phyloP scores from a whole-genome alignment of 495 filamentous ascomycete genomes.

The Alectoria sarmentosa region DNA sequence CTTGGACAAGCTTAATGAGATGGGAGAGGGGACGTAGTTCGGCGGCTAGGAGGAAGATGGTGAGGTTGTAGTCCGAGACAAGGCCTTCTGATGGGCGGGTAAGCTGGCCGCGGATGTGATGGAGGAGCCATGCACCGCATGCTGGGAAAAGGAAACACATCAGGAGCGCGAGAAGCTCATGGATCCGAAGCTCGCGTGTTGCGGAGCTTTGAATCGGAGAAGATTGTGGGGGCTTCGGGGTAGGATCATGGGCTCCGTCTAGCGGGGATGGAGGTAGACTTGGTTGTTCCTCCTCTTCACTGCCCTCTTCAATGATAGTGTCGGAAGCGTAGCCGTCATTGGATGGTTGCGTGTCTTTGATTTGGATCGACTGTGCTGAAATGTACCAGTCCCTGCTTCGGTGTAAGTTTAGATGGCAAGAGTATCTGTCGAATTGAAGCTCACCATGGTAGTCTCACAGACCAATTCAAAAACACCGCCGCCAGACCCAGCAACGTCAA shows the following conservation, averaged over 20 bases:
- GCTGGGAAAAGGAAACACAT: conserved; percentile 76
- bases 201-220: conserved; percentile 23
- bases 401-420: neutral
- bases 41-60: conserved; percentile 85
- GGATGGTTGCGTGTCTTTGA: conserved; percentile 32
- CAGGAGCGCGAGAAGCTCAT: conserved; percentile 66
- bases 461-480: conserved; percentile 89
- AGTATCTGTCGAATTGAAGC: neutral
- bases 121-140: conserved; percentile 70
- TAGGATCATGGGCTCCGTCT: conserved; percentile 14
- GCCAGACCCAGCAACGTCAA: conserved; percentile 70
- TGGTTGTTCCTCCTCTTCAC: conserved; percentile 39
- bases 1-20: conserved; percentile 69
- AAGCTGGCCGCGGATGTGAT: conserved; percentile 65
- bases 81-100: conserved; percentile 78
- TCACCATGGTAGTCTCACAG: conserved; percentile 82
- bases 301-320: conserved; percentile 42
- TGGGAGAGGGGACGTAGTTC: conserved; percentile 78
- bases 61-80: conserved; percentile 86
- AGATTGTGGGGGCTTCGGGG: conserved; percentile 16
- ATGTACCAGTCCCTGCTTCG: conserved; percentile 80
- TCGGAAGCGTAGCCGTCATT: conserved; percentile 29
- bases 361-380: conserved; percentile 59
- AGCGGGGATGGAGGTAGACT: conserved; percentile 8
- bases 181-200: conserved; percentile 61